These are phyloP conservation scores for Iris macrosiphon DNA, from an alignment of 106 monocot genomes.

Conservation along the genomic window DNA sequence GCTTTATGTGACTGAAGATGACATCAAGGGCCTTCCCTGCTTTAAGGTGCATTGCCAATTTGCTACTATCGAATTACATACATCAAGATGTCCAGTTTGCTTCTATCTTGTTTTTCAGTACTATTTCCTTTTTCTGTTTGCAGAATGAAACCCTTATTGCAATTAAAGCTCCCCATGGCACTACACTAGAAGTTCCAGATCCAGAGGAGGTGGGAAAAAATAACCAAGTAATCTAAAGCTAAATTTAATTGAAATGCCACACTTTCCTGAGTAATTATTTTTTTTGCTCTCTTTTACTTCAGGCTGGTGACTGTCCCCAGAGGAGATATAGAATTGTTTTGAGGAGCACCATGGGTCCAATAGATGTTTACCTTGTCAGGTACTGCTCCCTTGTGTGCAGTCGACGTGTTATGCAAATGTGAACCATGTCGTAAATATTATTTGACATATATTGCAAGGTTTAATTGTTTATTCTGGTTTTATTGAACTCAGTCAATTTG, in stretches of 20 bases:
- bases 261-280: too few relatives aligned
- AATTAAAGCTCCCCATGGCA: conserved; percentile 95
- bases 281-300: neutral
- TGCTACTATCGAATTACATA: too few relatives aligned
- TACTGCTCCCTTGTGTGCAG: conserved; percentile 17
- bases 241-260: too few relatives aligned
- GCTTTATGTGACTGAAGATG: conserved; percentile 95
- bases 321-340: conserved; percentile 89
- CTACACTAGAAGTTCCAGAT: conserved; percentile 92
- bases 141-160: conserved; percentile 92
- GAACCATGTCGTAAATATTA: neutral
- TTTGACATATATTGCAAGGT: neutral
- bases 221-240: neutral
- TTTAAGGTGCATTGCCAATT: conserved; percentile 55
- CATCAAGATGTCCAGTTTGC: neutral
- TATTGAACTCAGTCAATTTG: conserved; percentile 58
- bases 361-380: conserved; percentile 96
- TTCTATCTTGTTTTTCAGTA: neutral
- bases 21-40: conserved; percentile 78
- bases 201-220: conserved; percentile 66
- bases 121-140: conserved; percentile 7
- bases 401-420: neutral
- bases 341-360: conserved; percentile 88
- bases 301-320: conserved; percentile 76
- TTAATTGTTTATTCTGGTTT: neutral